phyloP scores from a whole-genome alignment of 495 filamentous ascomycete genomes.

The Pyrenula massariospora region DNA sequence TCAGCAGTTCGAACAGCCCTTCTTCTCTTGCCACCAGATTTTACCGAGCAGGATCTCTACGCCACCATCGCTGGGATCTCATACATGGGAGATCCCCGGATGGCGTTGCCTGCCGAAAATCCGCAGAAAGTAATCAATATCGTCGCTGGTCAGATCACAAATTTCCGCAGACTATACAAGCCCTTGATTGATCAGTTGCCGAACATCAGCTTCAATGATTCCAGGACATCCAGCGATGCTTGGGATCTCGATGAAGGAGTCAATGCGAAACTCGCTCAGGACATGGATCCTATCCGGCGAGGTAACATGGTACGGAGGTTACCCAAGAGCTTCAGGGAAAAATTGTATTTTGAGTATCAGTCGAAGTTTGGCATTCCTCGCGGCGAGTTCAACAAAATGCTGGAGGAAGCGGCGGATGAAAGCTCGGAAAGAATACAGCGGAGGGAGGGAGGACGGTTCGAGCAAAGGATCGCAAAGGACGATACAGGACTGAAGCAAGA shows the following conservation, averaged over 20 bases:
- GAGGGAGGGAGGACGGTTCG: slow-evolving; percentile 71
- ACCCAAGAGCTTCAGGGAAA: slow-evolving; percentile 75
- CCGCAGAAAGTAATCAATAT: slow-evolving; percentile 91
- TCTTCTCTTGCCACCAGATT: slow-evolving; percentile 67
- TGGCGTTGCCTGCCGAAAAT: slow-evolving; percentile 79
- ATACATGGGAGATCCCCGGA: slow-evolving; percentile 89
- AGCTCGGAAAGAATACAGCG: slow-evolving; percentile 56
- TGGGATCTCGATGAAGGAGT: slow-evolving; percentile 55
- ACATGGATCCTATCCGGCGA: slow-evolving; percentile 80
- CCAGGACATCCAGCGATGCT: slow-evolving; percentile 42
- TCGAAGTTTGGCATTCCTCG: slow-evolving; percentile 76
- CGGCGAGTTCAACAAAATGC: slow-evolving; percentile 74
- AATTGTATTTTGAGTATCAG: slow-evolving; percentile 89
- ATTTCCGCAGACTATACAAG: slow-evolving; percentile 82
- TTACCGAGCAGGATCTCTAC: slow-evolving; percentile 83
- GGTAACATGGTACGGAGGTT: slow-evolving; percentile 94
- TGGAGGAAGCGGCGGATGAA: slow-evolving; percentile 56
- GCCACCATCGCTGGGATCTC: slow-evolving; percentile 80
- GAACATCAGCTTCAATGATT: slow-evolving; percentile 71
- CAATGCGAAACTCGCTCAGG: slow-evolving; percentile 58
- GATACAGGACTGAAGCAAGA: slow-evolving; percentile 52
- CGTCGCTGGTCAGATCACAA: slow-evolving; percentile 75
- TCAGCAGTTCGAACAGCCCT: slow-evolving; percentile 85
- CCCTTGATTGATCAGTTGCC: slow-evolving; percentile 83
- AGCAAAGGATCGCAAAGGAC: slow-evolving; percentile 64